phyloP scores from a whole-genome alignment of 2,329 filamentous ascomycete species.

The Diaporthe helianthi region DNA sequence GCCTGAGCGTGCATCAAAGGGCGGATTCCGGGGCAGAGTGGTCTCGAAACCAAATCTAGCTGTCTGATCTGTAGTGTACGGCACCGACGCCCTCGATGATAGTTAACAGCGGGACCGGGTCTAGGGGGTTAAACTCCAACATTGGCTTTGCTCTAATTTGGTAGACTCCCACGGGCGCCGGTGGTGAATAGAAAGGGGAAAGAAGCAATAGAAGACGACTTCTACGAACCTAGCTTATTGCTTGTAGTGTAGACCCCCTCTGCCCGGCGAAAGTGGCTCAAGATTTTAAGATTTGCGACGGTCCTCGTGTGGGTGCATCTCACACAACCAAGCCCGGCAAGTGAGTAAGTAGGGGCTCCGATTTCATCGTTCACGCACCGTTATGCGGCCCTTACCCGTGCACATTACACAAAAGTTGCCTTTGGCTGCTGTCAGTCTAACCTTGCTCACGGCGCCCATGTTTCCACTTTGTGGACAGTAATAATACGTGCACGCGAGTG shows the following conservation, averaged over 20 bases:
- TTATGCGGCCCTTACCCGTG: not conserved
- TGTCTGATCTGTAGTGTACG: conserved; percentile 2
- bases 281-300: conserved; percentile 11
- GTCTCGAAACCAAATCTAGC: conserved; percentile 4
- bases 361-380: conserved; percentile 16
- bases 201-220: not conserved
- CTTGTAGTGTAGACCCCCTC: not conserved
- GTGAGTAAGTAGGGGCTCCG: not conserved
- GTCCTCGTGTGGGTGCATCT: conserved; percentile 7
- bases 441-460: conserved; percentile 1
- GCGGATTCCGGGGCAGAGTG: conserved; percentile 18
- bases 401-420: not conserved
- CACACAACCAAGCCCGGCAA: no score
- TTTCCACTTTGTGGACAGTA: conserved; percentile 9
- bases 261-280: conserved; percentile 14
- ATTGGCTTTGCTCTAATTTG: not conserved
- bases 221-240: conserved; percentile 6
- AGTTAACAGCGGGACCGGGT: not conserved
- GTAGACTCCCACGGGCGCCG: not conserved
- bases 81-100: not conserved
- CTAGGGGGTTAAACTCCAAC: not conserved
- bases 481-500: not conserved
- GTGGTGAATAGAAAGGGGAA: not conserved
- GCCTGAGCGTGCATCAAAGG: conserved; percentile 30
- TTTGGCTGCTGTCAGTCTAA: not conserved